Base-by-base conservation (phyloP, 2,329 filamentous ascomycete genomes). In the Trichothecium sympodiale region DNA sequence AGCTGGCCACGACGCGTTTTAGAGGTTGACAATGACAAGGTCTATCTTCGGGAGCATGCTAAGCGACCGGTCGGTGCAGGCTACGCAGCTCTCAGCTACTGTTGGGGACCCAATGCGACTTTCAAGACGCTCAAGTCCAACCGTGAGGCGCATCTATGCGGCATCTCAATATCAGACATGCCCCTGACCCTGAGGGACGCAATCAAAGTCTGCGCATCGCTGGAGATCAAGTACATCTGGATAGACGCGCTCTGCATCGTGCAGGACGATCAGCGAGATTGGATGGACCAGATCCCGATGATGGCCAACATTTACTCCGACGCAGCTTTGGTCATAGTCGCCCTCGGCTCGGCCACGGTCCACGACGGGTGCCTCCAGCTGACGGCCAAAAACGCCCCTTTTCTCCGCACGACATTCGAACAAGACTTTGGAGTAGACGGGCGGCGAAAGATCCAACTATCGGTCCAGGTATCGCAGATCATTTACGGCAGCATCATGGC, bases 21-120 rank as follows among this genome's bases (percentile, higher is more conserved):
- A 6, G 20, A 25, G 20, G 6, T 25, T 25, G 20, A 25, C 10
- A 10, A 10, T 10, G 20, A 25, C 20, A 25, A 6, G 6, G 20
- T 25, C 10, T 25, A 6, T 10, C 20, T 25, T 6, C 20, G 20
- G 20, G 20, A 25, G 10, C 10, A 25, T 25, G 10, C 20, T 10
- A 10, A 6, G 10, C 20, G 20, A 6, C 20, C 20, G 10, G 20
- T 10, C 20, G 20, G 20, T 6, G 20, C 20, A 5, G 31, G 39
- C 8, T 41, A 26, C 27, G 37, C 32, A 4, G 37, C 40, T 12
- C 34, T 41, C n/a, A 41, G 40, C 8, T 39, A 41, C 29, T 41
- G 37, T 14, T 41, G 40, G 40, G 40, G 40, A 3, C 23, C 29
- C 12, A 29, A 16, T 0, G 32, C 32, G 15, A 40, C 37, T 17